Evolutionary conservation across 78 protist species (phyloP).

Genomic region (Dictyostelium citrinum): DNA sequence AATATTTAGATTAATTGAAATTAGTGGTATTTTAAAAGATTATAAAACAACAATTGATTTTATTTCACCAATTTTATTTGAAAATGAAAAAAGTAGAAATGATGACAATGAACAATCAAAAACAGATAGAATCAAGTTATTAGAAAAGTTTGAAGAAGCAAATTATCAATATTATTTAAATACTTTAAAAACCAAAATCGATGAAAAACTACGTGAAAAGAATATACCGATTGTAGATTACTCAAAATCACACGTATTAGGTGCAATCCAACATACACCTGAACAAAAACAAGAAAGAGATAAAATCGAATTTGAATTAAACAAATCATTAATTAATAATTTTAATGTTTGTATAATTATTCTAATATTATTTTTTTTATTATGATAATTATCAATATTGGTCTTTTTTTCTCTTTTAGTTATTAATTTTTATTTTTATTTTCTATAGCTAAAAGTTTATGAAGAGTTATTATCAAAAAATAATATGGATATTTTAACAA

Average conservation of each 20-base stretch:
- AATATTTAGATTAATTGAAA: background rate
- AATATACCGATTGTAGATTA: conserved; percentile 52
- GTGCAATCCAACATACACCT: conserved; percentile 38
- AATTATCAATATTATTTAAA: background rate
- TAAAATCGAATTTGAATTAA: conserved; percentile 1
- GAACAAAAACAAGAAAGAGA: conserved; percentile 33
- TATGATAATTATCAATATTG: too few species aligned
- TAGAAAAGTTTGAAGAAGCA: background rate
- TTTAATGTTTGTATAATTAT: conserved; percentile 8
- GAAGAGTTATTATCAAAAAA: background rate
- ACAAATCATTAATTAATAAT: background rate
- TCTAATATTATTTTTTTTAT: too few species aligned
- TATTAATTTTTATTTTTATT: background rate
- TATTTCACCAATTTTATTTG: background rate
- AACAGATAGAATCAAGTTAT: background rate
- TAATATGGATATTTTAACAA: background rate
- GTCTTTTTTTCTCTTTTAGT: too few species aligned
- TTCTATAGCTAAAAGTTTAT: background rate
- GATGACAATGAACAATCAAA: background rate
- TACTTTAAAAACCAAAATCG: background rate
- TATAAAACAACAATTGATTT: background rate
- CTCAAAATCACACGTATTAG: conserved; percentile 28
- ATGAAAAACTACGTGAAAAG: conserved; percentile 20
- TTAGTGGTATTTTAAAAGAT: background rate
- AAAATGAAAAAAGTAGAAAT: background rate